Conservation (phyloP, 768 basidiomycete species). For the Hypholoma fasciculare region DNA sequence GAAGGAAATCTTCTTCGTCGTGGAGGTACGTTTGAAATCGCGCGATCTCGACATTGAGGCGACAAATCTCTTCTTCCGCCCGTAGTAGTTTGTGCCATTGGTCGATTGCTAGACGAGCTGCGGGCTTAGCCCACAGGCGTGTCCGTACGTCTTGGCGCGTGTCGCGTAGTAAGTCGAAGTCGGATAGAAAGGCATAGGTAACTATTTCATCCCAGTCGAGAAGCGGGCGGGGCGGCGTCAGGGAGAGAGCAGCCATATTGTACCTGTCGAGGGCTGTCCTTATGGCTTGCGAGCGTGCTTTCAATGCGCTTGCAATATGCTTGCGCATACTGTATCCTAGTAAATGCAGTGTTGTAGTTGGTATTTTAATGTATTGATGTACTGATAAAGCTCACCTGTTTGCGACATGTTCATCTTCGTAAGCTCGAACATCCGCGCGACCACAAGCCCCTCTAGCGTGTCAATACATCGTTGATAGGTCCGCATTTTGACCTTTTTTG, state of each 20-base stretch:
- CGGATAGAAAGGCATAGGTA: background rate
- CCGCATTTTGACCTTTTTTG: background rate
- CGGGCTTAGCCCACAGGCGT: background rate
- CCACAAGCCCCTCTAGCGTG: background rate
- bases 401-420: background rate
- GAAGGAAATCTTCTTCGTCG: background rate
- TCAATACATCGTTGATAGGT: slow-evolving; percentile 9
- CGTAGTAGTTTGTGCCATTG: background rate
- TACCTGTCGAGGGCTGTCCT: background rate
- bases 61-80: background rate
- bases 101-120: background rate
- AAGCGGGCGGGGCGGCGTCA: background rate
- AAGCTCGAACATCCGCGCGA: background rate
- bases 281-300: background rate
- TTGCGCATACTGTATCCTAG: background rate
- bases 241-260: background rate
- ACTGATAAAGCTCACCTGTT: background rate
- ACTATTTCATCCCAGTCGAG: background rate
- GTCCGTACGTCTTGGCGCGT: background rate
- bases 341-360: too few relatives aligned
- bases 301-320: background rate
- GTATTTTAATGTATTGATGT: too few relatives aligned
- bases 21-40: background rate
- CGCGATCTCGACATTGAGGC: background rate
- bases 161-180: background rate